Conservation (phyloP, 352 stramenopile genomes). For the Lagenidium giganteum region DNA sequence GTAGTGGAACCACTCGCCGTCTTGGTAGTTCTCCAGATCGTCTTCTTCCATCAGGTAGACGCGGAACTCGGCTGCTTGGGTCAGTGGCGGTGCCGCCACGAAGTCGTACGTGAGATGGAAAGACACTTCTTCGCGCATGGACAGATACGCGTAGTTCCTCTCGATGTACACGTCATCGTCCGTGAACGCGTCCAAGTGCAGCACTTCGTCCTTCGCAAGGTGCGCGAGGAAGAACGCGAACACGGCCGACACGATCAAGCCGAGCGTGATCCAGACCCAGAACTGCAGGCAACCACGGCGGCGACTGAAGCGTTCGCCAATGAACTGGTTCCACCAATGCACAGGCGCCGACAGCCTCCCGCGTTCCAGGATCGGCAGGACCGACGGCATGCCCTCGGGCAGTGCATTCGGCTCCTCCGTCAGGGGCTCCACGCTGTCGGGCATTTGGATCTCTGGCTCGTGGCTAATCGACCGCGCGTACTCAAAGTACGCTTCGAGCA, state of each 20-base stretch:
- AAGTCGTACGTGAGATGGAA: constrained; percentile 57
- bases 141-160: constrained; percentile 49
- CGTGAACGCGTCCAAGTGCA: constrained; percentile 59
- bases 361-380: too few species aligned
- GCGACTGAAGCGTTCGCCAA: constrained; percentile 42
- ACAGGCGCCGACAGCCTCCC: constrained; percentile 21
- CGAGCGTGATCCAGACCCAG: constrained; percentile 28
- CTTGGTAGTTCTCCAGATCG: constrained; percentile 42
- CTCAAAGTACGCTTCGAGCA: constrained; percentile 93
- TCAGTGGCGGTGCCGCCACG: constrained; percentile 12
- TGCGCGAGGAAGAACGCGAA: constrained; percentile 23
- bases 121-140: constrained; percentile 55
- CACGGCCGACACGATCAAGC: constrained; percentile 24
- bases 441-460: constrained; percentile 81
- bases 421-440: constrained; percentile 67
- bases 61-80: constrained; percentile 26
- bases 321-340: constrained; percentile 38
- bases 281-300: constrained; percentile 31
- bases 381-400: constrained; percentile 41
- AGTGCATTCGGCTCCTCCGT: constrained; percentile 13
- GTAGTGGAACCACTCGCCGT: constrained; percentile 37
- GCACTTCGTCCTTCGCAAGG: constrained; percentile 45
- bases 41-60: constrained; percentile 48
- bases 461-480: constrained; percentile 90
- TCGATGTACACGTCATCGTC: constrained; percentile 41